Evolutionary conservation across 192 early-diverging fungal genomes (phyloP), one percentile per base, ranked within the genome.

Genomic region (Oehlia diaphana): DNA sequence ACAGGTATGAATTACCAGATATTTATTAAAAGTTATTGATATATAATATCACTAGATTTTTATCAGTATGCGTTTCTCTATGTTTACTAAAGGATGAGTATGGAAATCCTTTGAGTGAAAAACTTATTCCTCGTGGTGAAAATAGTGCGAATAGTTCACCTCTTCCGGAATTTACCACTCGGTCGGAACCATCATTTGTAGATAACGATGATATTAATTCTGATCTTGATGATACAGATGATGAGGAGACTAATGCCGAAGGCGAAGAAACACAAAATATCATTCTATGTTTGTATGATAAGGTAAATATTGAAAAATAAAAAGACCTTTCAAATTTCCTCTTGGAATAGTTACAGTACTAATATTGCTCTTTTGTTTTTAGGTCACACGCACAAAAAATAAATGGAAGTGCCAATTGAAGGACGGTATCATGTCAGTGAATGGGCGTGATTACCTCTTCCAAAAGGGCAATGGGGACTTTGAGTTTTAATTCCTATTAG

Each of bases 321-420:
- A 39, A 19, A 28, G 10, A 61, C 10, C 9, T 64, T 64, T 65
- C 26, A 28, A 28, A 4, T 37, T 64, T 12, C 63, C 6, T 26
- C 2, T 13, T 47, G 44, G 44, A 47, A 26, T 26, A 26, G 44
- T 47, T 1, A 47, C 44, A 47, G 4, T 12, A 12, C 10, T 47
- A 28, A 65, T 31, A 28, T 9, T 26, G 1, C 6, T 42, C 33
- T 16, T 8, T 19, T 72, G 79, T 82, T 62, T 63, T 76, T 84
- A 89, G 82, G 93, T 99, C 39, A 93, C 92, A 16, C 89, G 97
- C 63, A 96, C 95, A 74, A 99, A 98, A 86, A 99, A 97, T 89
- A 98, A 97, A 87, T 99, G 98, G 98, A 98, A 98, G 90, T 98
- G 96, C 82, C 90, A 95, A 7, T 87, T 99, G 66, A 95, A 95